Evolutionary conservation across 371 early-diverging fungal species (phyloP).

Genomic region (Choanephora cucurbitarum): DNA sequence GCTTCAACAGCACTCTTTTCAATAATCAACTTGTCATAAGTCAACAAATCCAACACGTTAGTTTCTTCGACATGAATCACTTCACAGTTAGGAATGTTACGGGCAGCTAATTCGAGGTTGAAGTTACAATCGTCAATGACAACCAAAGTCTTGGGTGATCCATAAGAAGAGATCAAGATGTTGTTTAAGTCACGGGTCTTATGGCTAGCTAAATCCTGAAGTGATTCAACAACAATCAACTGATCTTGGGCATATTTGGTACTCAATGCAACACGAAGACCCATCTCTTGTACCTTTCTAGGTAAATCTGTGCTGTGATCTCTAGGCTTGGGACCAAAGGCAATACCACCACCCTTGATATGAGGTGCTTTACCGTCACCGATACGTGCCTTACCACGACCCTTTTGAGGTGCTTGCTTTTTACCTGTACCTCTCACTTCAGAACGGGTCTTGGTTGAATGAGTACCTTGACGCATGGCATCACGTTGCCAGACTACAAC

Average conservation of each 20-base stretch:
- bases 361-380: slow-evolving; percentile 89
- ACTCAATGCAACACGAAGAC: slow-evolving; percentile 83
- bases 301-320: slow-evolving; percentile 83
- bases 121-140: slow-evolving; percentile 50
- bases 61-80: slow-evolving; percentile 69
- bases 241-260: slow-evolving; percentile 91
- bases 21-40: slow-evolving; percentile 74
- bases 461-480: slow-evolving; percentile 84
- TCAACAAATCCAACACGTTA: slow-evolving; percentile 79
- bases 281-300: slow-evolving; percentile 82
- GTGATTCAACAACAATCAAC: slow-evolving; percentile 79
- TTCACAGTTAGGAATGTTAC: slow-evolving; percentile 68
- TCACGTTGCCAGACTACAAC: slow-evolving; percentile 87
- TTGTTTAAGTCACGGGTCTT: slow-evolving; percentile 62
- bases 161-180: slow-evolving; percentile 56
- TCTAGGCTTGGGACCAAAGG: slow-evolving; percentile 88
- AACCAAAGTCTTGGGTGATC: slow-evolving; percentile 48
- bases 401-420: slow-evolving; percentile 89
- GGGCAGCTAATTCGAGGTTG: slow-evolving; percentile 66
- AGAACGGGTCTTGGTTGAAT: slow-evolving; percentile 75
- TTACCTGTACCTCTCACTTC: slow-evolving; percentile 85
- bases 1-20: slow-evolving; percentile 76
- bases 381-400: slow-evolving; percentile 89
- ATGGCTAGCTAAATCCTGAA: slow-evolving; percentile 53
- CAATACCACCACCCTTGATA: slow-evolving; percentile 88